Evolutionary conservation across 805 yeast species (phyloP).

Genomic region (Yamadazyma ubonensis): DNA sequence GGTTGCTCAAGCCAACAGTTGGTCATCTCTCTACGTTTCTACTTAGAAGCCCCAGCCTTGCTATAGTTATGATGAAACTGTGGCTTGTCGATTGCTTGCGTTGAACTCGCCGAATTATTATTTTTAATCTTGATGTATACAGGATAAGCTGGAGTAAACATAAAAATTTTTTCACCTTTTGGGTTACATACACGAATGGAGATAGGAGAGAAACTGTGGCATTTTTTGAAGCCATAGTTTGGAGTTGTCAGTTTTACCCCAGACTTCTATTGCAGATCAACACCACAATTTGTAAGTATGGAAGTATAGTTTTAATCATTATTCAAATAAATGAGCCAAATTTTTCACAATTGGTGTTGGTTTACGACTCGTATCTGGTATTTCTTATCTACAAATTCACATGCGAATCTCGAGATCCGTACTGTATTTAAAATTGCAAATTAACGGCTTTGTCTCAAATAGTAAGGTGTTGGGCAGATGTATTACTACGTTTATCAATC

Average conservation of each 20-base stretch:
- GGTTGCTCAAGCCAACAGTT: too few species aligned
- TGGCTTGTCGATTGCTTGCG: neutral
- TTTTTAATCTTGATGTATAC: neutral
- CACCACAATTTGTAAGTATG: neutral
- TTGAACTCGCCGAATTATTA: neutral
- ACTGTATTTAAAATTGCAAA: neutral
- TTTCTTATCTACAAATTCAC: conserved; percentile 4
- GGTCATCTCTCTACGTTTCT: too few species aligned
- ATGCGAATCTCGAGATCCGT: conserved; percentile 6
- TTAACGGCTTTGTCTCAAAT: neutral
- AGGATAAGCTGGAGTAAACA: neutral
- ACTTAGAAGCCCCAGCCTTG: too few species aligned
- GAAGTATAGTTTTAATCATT: too few species aligned
- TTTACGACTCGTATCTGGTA: conserved; percentile 2
- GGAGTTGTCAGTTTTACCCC: neutral
- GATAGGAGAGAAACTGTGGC: conserved; percentile 3
- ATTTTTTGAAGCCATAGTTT: neutral
- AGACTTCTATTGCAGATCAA: neutral
- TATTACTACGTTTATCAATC: neutral
- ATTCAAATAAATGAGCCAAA: too few species aligned
- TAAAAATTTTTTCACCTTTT: too few species aligned
- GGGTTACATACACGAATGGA: too few species aligned
- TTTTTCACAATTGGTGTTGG: neutral
- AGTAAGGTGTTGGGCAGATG: conserved; percentile 4
- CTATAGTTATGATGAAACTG: neutral